Base-by-base conservation (phyloP, 352 stramenopile genomes). In the Pythium dissotocum region DNA sequence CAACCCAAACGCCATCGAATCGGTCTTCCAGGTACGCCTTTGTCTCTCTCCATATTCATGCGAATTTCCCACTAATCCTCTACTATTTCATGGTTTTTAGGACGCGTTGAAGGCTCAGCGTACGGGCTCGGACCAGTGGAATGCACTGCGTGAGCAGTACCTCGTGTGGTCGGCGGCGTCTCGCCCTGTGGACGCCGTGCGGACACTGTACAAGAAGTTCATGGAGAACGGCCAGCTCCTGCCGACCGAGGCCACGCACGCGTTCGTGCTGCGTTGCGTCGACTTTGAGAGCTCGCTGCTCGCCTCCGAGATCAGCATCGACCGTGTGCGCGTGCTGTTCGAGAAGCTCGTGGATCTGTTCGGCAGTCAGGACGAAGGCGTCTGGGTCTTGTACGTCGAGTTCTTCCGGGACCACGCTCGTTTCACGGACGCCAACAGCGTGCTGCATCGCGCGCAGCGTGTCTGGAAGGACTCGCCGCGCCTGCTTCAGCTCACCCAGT, bases 311-410 rank as follows among this genome's bases (percentile, higher is more conserved):
- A 70, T 86, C 21, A 63, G 74, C 14, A 67, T 84, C 13, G 44
- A 73, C 13, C 75, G 79, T 16, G 80, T 93, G 64, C 84, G 82
- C 46, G 66, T 72, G 59, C 68, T 96, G 51, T 94, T 92, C 64
- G 88, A 96, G 71, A 92, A 92, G 75, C 65, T 94, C 54, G 74
- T 96, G 33, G 88, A 94, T 55, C 69, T 96, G 3, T 96, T 90
- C 38, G 83, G 88, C 49, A 59, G 60, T 42, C 52, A 63, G 28
- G 65, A 78, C 4, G 83, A 94, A 61, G 83, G 89, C 38, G 78
- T 88, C 4, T 96, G 85, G 83, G 61, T 91, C 69, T 73, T 71
- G 58, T 96, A 96, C 74, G 76, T 94, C 42, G 74, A 68, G 59
- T 92, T 93, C 42, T 87, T 80, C 63, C 68, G 69, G 10, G 69